A percentile compares a stretch with the other conserved stretches of the same genome.
phyloP scores from a whole-genome alignment of 441 rosid species.

The Populus hybrid region DNA sequence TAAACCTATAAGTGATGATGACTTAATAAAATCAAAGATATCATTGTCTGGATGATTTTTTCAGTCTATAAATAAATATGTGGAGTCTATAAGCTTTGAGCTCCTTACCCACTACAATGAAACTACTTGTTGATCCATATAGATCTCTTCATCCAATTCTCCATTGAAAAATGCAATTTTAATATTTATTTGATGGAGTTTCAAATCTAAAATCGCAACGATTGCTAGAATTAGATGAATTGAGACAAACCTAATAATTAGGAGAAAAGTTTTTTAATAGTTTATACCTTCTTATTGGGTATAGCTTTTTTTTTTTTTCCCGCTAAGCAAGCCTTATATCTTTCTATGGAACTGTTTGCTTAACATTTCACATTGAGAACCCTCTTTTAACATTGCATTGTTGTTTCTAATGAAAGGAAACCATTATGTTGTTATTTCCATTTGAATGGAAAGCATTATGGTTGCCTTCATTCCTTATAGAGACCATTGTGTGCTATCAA shows the following conservation, averaged over 20 bases:
- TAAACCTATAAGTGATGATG: background rate
- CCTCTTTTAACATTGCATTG: background rate
- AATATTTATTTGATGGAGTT: background rate
- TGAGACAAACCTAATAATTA: background rate
- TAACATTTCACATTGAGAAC: background rate
- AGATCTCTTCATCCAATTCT: background rate
- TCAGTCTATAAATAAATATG: background rate
- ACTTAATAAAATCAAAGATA: background rate
- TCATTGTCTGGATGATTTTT: background rate
- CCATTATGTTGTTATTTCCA: too few relatives aligned
- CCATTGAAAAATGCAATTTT: background rate
- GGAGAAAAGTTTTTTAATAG: too few relatives aligned
- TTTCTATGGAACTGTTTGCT: background rate
- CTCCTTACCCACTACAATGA: background rate
- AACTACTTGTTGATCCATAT: background rate
- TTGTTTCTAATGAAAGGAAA: background rate
- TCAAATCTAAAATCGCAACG: background rate
- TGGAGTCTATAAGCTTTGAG: background rate
- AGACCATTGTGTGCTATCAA: too few relatives aligned
- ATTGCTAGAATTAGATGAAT: background rate
- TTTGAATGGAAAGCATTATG: too few relatives aligned
- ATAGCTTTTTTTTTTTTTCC: too few relatives aligned
- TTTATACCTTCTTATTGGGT: too few relatives aligned
- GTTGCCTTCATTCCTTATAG: too few relatives aligned
- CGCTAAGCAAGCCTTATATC: background rate